Evolutionary conservation across 495 filamentous ascomycete species (phyloP).

Genomic region (Terfezia boudieri): DNA sequence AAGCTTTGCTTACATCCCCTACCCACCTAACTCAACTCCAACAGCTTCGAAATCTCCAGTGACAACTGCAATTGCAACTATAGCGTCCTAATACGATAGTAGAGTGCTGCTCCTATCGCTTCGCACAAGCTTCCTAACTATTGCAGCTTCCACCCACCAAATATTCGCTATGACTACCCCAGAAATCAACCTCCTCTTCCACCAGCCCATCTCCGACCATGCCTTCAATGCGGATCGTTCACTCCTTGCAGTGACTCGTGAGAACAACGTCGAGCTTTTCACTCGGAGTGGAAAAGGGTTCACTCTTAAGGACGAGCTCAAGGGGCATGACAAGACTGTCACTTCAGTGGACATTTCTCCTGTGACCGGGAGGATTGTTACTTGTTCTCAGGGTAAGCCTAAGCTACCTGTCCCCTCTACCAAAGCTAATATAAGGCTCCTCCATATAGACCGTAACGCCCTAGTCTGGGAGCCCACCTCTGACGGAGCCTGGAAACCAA

Average conservation of each 20-base stretch:
- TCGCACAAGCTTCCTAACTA: background rate
- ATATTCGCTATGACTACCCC: slow-evolving; percentile 45
- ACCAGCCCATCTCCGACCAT: slow-evolving; percentile 88
- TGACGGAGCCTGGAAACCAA: slow-evolving; percentile 72
- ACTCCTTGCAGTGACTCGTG: slow-evolving; percentile 75
- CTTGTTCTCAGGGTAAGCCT: slow-evolving; percentile 73
- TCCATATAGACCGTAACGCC: slow-evolving; percentile 69
- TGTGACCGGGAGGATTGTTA: slow-evolving; percentile 73
- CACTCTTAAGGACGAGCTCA: slow-evolving; percentile 70
- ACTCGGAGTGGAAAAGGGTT: slow-evolving; percentile 48
- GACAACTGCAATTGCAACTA: too few relatives aligned
- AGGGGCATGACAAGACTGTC: slow-evolving; percentile 89
- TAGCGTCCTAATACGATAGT: slow-evolving; percentile 40
- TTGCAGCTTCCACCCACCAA: background rate
- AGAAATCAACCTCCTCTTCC: slow-evolving; percentile 91
- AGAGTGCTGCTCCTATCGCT: slow-evolving; percentile 97
- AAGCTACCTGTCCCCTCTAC: background rate
- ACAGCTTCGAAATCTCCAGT: background rate
- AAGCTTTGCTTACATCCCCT: too few relatives aligned
- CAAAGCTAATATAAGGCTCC: background rate
- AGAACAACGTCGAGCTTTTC: slow-evolving; percentile 83
- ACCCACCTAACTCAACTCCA: background rate
- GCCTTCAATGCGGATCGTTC: slow-evolving; percentile 84
- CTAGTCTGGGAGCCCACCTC: slow-evolving; percentile 90
- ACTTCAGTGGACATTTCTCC: slow-evolving; percentile 93